Evolutionary conservation across 2,329 filamentous ascomycete genomes (phyloP).

Genomic region (Acrocalymma vagum): DNA sequence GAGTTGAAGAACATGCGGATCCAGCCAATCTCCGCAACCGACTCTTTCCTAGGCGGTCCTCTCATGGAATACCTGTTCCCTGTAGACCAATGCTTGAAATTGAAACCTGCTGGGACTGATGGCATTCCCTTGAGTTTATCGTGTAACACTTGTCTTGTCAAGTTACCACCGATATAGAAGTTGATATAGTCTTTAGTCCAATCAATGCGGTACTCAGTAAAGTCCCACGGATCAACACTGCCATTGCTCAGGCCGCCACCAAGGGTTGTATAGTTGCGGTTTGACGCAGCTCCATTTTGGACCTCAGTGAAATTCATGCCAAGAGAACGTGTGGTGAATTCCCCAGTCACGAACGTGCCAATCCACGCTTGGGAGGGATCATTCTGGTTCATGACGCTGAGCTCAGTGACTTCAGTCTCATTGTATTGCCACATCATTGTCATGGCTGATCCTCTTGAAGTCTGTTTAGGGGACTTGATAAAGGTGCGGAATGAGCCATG

Average conservation of each 20-base stretch:
- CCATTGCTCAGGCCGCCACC: slow-evolving; percentile 36
- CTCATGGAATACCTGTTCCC: slow-evolving; percentile 55
- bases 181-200: slow-evolving; percentile 55
- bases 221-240: slow-evolving; percentile 52
- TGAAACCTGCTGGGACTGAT: slow-evolving; percentile 52
- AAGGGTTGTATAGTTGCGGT: slow-evolving; percentile 51
- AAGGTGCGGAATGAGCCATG: slow-evolving; percentile 57
- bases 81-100: slow-evolving; percentile 59
- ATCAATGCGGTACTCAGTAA: slow-evolving; percentile 57
- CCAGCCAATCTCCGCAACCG: slow-evolving; percentile 55
- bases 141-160: slow-evolving; percentile 43
- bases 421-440: slow-evolving; percentile 58
- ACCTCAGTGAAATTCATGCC: slow-evolving; percentile 53
- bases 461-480: slow-evolving; percentile 50
- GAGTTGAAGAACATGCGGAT: slow-evolving; percentile 61
- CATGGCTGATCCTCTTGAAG: slow-evolving; percentile 52
- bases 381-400: slow-evolving; percentile 58
- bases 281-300: slow-evolving; percentile 29
- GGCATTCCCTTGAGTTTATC: slow-evolving; percentile 46
- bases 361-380: slow-evolving; percentile 48
- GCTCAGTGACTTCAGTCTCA: slow-evolving; percentile 51
- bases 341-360: slow-evolving; percentile 47
- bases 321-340: slow-evolving; percentile 47
- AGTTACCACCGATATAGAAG: slow-evolving; percentile 52
- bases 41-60: slow-evolving; percentile 53